phyloP scores from a whole-genome alignment of 352 stramenopile species.

The Globisporangium polare region DNA sequence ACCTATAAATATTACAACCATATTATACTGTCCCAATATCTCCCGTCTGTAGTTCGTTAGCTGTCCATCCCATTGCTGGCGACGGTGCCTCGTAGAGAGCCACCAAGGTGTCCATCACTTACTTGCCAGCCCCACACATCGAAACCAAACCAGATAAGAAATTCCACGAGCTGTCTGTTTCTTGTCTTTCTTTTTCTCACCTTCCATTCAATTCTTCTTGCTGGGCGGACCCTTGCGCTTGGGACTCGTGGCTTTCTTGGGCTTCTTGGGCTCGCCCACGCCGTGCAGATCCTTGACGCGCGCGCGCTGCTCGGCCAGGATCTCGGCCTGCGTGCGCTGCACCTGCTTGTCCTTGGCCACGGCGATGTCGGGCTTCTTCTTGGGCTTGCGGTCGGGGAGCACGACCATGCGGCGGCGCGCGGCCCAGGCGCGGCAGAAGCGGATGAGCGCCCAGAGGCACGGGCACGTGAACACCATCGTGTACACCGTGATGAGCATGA shows the following conservation, averaged over 20 bases:
- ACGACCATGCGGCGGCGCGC: conserved; percentile 50
- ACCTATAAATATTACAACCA: conserved; percentile 79
- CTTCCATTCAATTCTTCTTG: conserved; percentile 39
- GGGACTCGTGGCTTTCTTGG: conserved; percentile 50
- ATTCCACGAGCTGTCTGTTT: too few species aligned
- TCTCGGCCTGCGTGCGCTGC: conserved; percentile 74
- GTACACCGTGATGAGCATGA: conserved; percentile 75
- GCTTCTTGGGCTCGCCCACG: conserved; percentile 54
- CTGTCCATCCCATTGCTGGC: conserved; percentile 15
- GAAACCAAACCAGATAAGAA: not conserved
- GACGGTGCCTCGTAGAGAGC: not conserved
- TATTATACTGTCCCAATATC: conserved; percentile 28
- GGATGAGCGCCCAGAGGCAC: conserved; percentile 78
- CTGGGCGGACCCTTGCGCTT: conserved; percentile 64
- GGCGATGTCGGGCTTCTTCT: conserved; percentile 78
- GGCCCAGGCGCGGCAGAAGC: conserved; percentile 60
- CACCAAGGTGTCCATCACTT: conserved; percentile 3
- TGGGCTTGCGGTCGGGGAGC: conserved; percentile 58
- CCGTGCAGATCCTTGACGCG: conserved; percentile 57
- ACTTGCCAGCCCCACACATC: not conserved
- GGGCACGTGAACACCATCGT: conserved; percentile 83
- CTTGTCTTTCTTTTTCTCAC: too few species aligned
- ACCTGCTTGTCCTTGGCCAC: conserved; percentile 48
- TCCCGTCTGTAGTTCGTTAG: conserved; percentile 28
- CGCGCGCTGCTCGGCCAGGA: conserved; percentile 69